Base-by-base conservation (phyloP, 768 basidiomycete genomes). In the Tricholoma flavovirens region DNA sequence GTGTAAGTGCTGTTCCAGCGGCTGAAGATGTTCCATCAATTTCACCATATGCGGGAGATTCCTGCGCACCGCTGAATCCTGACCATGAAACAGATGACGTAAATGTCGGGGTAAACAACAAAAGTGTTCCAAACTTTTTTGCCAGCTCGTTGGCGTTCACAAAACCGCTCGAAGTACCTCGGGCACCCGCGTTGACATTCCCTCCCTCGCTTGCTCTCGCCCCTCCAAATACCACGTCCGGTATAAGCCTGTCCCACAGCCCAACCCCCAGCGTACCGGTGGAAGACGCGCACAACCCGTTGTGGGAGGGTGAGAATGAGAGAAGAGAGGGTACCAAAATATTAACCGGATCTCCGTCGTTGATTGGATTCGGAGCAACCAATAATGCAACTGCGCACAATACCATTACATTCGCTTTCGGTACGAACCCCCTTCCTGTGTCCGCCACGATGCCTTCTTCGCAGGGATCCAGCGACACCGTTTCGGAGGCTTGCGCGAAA, bases 41-140 rank as follows among this genome's bases (percentile, higher is more conserved):
- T n/a, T n/a, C 24, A 10, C 29, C 29, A 17, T 5, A 5, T 24
- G 7, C 9, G n/a, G 29, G n/a, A 12, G 32, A 53, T 19, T 35
- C 14, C 5, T 8, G 51, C 4, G 15, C 36, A 35, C 15, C 21
- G 19, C 21, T 32, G 4, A 32, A 17, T 15, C 33, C 48, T 22
- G n/a, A 50, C 35, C 17, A 54, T 15, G 29, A 30, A 30, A 24
- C 21, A 19, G 35, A 36, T 15, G 4, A 33, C 33, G 9, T 12
- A 12, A 14, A 19, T 40, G 29, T 17, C 2, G 26, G 29, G 46
- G 26, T 29, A 15, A 29, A 42, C 21, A 14, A 49, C 29, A 50
- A n/a, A 24, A 50, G 72, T 4, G 65, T 86, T 33, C 86, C 86
- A 7, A 81, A 87, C 66, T 87, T 89, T 67, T 89, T 89, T 56